These are phyloP conservation scores for Trifolium subterraneum DNA, from an alignment of 306 rosid species.

Conservation along the genomic window DNA sequence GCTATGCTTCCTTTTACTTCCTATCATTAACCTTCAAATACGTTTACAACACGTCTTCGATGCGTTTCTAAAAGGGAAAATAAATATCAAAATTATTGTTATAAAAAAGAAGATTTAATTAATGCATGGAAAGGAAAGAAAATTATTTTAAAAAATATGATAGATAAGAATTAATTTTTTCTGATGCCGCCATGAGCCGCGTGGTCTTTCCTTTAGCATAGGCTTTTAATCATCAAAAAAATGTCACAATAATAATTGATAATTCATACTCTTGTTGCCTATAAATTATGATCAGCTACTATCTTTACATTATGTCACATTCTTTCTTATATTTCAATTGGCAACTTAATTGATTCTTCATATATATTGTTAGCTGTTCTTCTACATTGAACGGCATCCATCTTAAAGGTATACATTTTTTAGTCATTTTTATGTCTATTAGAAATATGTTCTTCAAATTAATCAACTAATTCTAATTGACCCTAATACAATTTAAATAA, in stretches of 20 bases:
- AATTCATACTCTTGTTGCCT: conserved; percentile 39
- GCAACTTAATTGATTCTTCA: not conserved
- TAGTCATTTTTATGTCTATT: not conserved
- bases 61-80: not conserved
- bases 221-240: conserved; percentile 45
- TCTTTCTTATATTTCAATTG: conserved; percentile 14
- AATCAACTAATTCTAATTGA: too few species aligned
- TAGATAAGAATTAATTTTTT: conserved; percentile 39
- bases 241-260: not conserved
- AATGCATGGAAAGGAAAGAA: not conserved
- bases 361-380: not conserved
- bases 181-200: conserved; percentile 63
- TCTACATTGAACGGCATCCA: conserved; percentile 18
- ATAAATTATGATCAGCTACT: not conserved
- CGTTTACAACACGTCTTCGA: not conserved
- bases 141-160: not conserved
- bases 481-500: not conserved
- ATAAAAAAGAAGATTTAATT: not conserved
- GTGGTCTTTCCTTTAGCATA: conserved; percentile 71
- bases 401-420: conserved; percentile 8
- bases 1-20: not conserved
- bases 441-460: not conserved
- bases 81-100: not conserved
- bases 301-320: conserved; percentile 39
- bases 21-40: not conserved